These are phyloP conservation scores for Setaria italica DNA, from an alignment of 202 grass and related monocot species.

Conservation along the genomic window DNA sequence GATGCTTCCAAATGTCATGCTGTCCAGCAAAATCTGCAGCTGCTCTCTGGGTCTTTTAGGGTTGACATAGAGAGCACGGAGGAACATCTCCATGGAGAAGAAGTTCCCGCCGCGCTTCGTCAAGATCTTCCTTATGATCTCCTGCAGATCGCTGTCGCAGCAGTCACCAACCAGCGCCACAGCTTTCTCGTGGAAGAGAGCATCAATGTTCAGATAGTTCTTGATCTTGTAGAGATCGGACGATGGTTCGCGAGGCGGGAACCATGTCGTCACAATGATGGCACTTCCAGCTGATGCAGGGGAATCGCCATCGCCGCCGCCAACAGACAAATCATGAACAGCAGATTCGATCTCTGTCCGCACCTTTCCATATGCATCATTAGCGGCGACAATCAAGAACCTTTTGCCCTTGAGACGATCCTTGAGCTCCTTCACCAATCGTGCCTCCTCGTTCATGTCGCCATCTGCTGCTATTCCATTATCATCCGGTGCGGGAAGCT, in stretches of 20 bases:
- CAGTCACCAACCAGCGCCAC: neutral
- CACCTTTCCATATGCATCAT: neutral
- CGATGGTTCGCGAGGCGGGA: neutral
- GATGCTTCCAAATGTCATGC: neutral
- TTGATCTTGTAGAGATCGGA: neutral
- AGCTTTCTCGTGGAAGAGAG: neutral
- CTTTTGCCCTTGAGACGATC: neutral
- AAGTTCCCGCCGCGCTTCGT: neutral
- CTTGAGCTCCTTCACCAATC: neutral
- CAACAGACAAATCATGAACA: neutral
- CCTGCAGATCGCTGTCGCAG: neutral
- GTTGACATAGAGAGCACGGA: neutral
- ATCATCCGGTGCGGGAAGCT: neutral
- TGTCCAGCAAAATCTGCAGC: neutral
- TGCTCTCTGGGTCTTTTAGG: neutral
- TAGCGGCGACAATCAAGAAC: neutral
- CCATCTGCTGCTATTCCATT: neutral
- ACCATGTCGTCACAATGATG: neutral
- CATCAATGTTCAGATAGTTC: neutral
- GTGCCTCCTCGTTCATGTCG: neutral
- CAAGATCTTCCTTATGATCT: neutral
- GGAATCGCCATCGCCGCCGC: neutral
- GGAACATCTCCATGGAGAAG: conserved; percentile 2
- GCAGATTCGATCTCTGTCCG: neutral
- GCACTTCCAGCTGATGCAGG: neutral